Percentiles rank a stretch among this genome's conserved stretches.
Evolutionary conservation across 768 basidiomycete species (phyloP).

Genomic region (Agrocybe chaxingu): DNA sequence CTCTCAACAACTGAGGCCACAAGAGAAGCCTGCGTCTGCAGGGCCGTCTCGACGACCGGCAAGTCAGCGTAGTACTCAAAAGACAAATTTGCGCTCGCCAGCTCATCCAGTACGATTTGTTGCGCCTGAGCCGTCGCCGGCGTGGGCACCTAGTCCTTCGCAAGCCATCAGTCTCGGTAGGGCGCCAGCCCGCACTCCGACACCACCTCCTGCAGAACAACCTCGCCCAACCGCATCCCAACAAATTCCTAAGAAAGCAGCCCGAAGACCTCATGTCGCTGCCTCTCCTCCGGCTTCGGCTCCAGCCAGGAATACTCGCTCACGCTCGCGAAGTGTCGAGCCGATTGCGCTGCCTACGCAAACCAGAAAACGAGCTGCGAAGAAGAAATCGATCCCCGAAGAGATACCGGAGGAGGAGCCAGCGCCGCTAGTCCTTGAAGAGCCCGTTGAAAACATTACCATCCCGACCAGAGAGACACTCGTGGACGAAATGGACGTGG

Average conservation of each 20-base stretch:
- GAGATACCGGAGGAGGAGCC: slow-evolving; percentile 6
- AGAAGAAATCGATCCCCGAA: slow-evolving; percentile 8
- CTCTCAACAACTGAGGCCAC: not conserved
- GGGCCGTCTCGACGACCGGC: not conserved
- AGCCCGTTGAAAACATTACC: not conserved
- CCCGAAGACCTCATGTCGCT: slow-evolving; percentile 6
- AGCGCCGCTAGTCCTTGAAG: not conserved
- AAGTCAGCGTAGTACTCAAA: not conserved
- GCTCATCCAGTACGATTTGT: not conserved
- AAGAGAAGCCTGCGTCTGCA: too few species aligned
- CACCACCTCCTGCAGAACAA: slow-evolving; percentile 1
- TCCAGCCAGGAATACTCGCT: slow-evolving; percentile 32
- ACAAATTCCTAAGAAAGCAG: slow-evolving; percentile 9
- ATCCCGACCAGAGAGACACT: slow-evolving; percentile 17
- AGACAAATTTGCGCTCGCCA: not conserved
- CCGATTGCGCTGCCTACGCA: slow-evolving; percentile 12
- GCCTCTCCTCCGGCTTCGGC: slow-evolving; percentile 10
- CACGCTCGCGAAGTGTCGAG: slow-evolving; percentile 29
- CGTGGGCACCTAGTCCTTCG: not conserved
- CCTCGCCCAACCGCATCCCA: slow-evolving; percentile 6
- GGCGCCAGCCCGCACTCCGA: not conserved
- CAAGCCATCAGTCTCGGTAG: not conserved
- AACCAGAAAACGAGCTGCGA: slow-evolving; percentile 4
- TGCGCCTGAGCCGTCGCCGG: not conserved
- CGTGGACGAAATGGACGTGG: slow-evolving; percentile 26